Base-by-base conservation (phyloP, 371 early-diverging fungal species). In the Mucor piriformis region DNA sequence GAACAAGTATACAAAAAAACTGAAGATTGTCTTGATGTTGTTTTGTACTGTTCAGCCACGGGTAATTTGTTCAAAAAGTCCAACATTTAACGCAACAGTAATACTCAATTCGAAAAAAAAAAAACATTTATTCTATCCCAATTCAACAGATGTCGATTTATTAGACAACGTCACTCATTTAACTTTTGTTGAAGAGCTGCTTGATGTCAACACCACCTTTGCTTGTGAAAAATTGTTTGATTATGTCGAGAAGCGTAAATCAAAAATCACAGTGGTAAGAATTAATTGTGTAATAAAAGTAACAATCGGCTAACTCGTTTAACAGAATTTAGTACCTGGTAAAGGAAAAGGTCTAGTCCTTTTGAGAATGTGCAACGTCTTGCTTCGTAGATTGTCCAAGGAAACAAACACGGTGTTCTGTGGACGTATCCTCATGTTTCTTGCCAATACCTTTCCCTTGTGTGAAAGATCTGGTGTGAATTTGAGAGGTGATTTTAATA, bases 401-500 rank as follows among this genome's bases (percentile, higher is more conserved):
- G 81, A 92, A 16, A 85, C 83, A 42, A 85, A 90, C 69, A 88
- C 88, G 11, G 88, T 85, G n/a, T 83, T 87, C 56, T 89, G 92
- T 60, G 94, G 94, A 1, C 88, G 93, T 15, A 89, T 95, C 23
- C 70, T 92, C 38, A 82, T 92, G 69, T 88, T 92, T 63, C 81
- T 94, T 8, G 87, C 94, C 16, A 88, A 84, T 42, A 87, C 87
- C 2, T 93, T 90, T 54, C 86, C 95, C 12, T 74, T 93, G 32
- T 81, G 82, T 7, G 95, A 95, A 64, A 82, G 92, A 37, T 92
- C 93, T 6, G 81, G 93, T 29, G 92, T 93, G 55, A 94, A 94
- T 48, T 64, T 91, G 42, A 76, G 85, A 10, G 95, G 95, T 33
- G 91, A 93, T 48, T 92, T 91, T 71, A 89, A 93, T 55, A 69